A percentile compares a stretch with the other conserved stretches of the same genome.
Evolutionary conservation across 345 rosid genomes (phyloP).

Genomic region (Eucalyptus albens): DNA sequence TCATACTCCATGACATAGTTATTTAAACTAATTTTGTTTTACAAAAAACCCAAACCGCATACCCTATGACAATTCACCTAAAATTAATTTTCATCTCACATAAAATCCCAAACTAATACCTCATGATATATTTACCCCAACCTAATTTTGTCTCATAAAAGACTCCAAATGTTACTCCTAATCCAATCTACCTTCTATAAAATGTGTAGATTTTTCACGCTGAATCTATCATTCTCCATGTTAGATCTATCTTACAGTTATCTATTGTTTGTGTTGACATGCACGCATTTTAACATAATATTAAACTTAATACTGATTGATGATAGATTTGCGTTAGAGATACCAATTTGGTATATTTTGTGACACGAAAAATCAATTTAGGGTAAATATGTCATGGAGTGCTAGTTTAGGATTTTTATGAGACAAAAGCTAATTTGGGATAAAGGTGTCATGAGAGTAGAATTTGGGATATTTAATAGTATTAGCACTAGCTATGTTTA

Average conservation of each 20-base stretch:
- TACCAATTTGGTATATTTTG: not conserved
- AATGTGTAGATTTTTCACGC: not conserved
- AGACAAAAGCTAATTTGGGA: not conserved
- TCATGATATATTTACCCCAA: not conserved
- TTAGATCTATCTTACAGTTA: not conserved
- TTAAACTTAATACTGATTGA: not conserved
- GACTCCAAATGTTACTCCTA: not conserved
- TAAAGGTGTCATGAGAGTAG: not conserved
- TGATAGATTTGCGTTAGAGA: not conserved
- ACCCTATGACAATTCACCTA: not conserved
- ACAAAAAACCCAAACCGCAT: no score
- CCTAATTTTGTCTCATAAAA: not conserved
- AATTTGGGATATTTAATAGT: not conserved
- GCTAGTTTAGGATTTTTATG: not conserved
- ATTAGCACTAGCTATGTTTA: no score
- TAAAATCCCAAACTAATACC: not conserved
- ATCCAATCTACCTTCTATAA: not conserved
- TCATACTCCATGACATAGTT: not conserved
- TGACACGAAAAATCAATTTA: not conserved
- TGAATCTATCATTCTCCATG: not conserved
- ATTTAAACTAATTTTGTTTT: not conserved
- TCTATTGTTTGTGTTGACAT: not conserved
- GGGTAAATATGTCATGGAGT: not conserved
- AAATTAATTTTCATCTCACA: not conserved
- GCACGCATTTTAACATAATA: not conserved